These are phyloP conservation scores for Nicotiana rustica DNA, from an alignment of 305 asterid species.

Conservation along the genomic window DNA sequence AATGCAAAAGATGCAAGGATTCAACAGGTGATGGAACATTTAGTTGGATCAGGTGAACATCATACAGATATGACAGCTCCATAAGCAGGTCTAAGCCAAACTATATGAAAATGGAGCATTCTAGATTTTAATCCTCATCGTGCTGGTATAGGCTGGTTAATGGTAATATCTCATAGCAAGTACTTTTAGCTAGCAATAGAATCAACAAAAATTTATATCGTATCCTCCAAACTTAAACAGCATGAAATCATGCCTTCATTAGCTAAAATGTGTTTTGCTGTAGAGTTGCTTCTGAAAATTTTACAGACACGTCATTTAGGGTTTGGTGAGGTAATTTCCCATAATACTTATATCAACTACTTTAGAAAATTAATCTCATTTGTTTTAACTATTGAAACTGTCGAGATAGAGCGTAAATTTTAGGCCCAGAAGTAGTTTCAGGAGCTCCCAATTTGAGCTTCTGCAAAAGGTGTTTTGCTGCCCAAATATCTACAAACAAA, in stretches of 20 bases:
- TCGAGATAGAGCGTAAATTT: background rate
- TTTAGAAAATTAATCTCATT: slow-evolving; percentile 14
- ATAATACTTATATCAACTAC: background rate
- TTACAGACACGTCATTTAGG: background rate
- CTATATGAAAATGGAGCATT: background rate
- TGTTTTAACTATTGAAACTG: background rate
- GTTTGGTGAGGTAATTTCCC: background rate
- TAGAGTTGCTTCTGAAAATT: background rate
- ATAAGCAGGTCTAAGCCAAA: background rate
- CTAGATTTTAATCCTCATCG: slow-evolving; percentile 1
- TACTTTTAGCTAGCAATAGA: background rate
- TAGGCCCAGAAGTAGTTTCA: background rate
- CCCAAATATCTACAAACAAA: background rate
- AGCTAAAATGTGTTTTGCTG: background rate
- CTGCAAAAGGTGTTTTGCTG: background rate
- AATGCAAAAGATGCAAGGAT: background rate
- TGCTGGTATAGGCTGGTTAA: background rate
- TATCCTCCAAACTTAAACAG: background rate
- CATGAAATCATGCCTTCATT: background rate
- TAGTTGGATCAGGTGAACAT: background rate
- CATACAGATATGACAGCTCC: background rate
- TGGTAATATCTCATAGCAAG: background rate
- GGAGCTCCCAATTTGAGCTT: background rate
- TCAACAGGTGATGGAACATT: background rate
- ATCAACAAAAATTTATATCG: background rate